These are phyloP conservation scores for Claviceps sp. DNA, from an alignment of 2,329 filamentous ascomycete genomes.

Conservation along the genomic window DNA sequence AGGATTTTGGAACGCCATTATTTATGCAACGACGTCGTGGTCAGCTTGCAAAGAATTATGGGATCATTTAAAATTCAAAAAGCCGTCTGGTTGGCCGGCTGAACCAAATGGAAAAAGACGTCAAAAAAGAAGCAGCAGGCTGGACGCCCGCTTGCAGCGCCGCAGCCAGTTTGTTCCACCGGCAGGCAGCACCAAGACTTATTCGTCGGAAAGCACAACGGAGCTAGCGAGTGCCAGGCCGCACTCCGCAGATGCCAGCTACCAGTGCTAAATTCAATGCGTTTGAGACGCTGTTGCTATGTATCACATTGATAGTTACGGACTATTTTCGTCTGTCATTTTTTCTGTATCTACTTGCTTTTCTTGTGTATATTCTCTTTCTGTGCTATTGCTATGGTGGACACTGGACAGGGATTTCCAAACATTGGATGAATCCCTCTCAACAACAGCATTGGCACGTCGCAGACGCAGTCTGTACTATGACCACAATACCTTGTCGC, in stretches of 20 bases:
- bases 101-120: slow-evolving; percentile 20
- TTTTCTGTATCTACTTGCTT: neutral
- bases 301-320: neutral
- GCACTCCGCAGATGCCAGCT: slow-evolving; percentile 20
- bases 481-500: neutral
- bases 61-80: slow-evolving; percentile 20
- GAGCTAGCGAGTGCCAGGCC: slow-evolving; percentile 30
- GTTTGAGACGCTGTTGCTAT: neutral
- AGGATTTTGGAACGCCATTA: slow-evolving; percentile 72
- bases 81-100: slow-evolving; percentile 17
- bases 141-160: neutral
- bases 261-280: neutral
- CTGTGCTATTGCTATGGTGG: too few relatives aligned
- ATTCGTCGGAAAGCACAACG: slow-evolving; percentile 38
- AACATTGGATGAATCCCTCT: neutral
- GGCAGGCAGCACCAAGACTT: slow-evolving; percentile 19
- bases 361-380: neutral
- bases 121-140: neutral
- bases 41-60: slow-evolving; percentile 42
- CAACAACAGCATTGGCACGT: neutral
- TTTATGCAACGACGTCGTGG: slow-evolving; percentile 61
- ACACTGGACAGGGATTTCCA: neutral
- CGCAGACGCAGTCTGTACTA: neutral
- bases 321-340: neutral
- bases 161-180: slow-evolving; percentile 18